A percentile compares a stretch with the other conserved stretches of the same genome.
Evolutionary conservation across 1,284 basidiomycete species (phyloP).

Genomic region (Sparassis latifolia): DNA sequence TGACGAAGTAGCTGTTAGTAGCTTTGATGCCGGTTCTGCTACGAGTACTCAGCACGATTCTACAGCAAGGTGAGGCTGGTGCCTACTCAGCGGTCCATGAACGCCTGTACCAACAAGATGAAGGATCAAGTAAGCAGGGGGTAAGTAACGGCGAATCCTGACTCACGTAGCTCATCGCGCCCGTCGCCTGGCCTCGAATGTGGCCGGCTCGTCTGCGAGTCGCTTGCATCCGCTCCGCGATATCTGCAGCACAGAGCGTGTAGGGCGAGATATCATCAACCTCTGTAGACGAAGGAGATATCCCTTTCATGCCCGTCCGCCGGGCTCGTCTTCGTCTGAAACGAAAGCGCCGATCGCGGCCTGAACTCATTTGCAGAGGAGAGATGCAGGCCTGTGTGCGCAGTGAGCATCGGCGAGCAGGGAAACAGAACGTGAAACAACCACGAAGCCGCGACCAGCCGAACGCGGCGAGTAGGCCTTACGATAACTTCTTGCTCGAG

Average conservation of each 20-base stretch:
- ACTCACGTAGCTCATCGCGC: slow-evolving; percentile 78
- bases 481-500: slow-evolving; percentile 71
- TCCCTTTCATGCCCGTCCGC: slow-evolving; percentile 60
- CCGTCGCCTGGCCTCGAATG: slow-evolving; percentile 80
- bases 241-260: too few relatives aligned
- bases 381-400: slow-evolving; percentile 52
- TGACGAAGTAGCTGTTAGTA: slow-evolving; percentile 74
- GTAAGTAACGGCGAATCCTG: too few relatives aligned
- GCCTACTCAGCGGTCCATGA: slow-evolving; percentile 57
- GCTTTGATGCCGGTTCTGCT: slow-evolving; percentile 64
- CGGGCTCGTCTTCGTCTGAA: slow-evolving; percentile 69
- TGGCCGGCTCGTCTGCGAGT: slow-evolving; percentile 88
- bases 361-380: slow-evolving; percentile 33
- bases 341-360: slow-evolving; percentile 41
- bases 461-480: slow-evolving; percentile 65
- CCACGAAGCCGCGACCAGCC: slow-evolving; percentile 58
- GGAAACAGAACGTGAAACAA: slow-evolving; percentile 1
- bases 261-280: not conserved
- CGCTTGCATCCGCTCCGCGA: slow-evolving; percentile 90
- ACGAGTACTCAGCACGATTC: slow-evolving; percentile 4
- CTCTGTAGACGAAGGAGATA: slow-evolving; percentile 24
- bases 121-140: not conserved
- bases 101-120: slow-evolving; percentile 45
- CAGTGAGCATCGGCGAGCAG: not conserved
- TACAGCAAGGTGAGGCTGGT: slow-evolving; percentile 1